Evolutionary conservation across 495 filamentous ascomycete genomes (phyloP), one percentile per base, ranked within the genome.

Genomic region (Lepidopterella palustris): DNA sequence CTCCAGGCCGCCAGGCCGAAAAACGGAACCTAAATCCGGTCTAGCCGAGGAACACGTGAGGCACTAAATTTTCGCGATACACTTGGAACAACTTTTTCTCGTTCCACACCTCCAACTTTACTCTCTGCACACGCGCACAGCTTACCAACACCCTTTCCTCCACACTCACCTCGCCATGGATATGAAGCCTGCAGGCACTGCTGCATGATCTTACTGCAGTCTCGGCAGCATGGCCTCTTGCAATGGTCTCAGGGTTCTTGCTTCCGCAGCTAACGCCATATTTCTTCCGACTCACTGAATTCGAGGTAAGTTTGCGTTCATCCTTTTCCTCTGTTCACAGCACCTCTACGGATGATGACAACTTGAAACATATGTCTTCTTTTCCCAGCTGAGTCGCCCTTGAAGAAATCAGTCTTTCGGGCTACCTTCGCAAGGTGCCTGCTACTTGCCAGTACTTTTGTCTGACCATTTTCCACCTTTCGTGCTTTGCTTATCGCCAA

Each of bases 371-470:
- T n/a, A n/a, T 80, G 78, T 83, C 90, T 96, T 95, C 90, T 92
- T 95, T 88, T 87, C 85, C 84, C 80, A 84, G 76, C 87, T 79
- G 87, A 96, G 78, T 93, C 91, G 91, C 84, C 89, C 86, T 85
- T 96, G 91, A 92, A 79, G 85, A 89, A 89, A 77, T 79, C 64
- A 76, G 74, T 79, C 79, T 68, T 83, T 77, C 82, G 84, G 87
- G 83, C 79, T 77, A 74, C 76, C 79, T 78, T 79, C 83, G 81
- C 77, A 80, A 71, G 79, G 79, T 74, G 76, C 84, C 87, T 92
- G 90, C 83, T 95, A 93, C 90, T 96, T 90, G 90, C 90, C 90
- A 96, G 90, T 95, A 93, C 83, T 77, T 72, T 87, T 89, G 88
- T 93, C 90, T 96, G 90, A 92, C 73, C 67, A 54, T 45, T 45